phyloP scores from a whole-genome alignment of 208 protist species.

The Trypanosoma grayi region DNA sequence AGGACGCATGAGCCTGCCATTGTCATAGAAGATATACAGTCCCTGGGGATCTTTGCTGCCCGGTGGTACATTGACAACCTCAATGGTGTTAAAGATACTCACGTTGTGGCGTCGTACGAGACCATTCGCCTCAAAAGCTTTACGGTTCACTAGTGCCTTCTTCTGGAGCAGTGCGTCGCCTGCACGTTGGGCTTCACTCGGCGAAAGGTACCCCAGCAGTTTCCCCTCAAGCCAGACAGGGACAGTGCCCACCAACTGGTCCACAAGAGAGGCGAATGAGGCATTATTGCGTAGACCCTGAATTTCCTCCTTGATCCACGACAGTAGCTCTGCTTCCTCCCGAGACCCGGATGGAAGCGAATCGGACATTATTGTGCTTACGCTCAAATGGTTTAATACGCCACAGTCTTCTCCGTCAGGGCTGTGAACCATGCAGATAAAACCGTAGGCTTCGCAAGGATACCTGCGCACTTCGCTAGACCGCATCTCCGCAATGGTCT shows the following conservation, averaged over 20 bases:
- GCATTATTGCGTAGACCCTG: constrained; percentile 40
- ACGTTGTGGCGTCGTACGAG: constrained; percentile 55
- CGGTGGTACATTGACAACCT: constrained; percentile 77
- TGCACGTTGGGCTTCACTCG: constrained; percentile 44
- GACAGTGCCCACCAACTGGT: constrained; percentile 61
- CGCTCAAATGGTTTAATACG: constrained; percentile 98
- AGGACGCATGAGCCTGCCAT: constrained; percentile 95
- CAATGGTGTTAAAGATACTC: constrained; percentile 56
- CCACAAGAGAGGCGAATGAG: constrained; percentile 29
- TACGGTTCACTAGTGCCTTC: constrained; percentile 49
- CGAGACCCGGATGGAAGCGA: constrained; percentile 25
- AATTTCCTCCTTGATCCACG: constrained; percentile 43
- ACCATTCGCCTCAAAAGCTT: constrained; percentile 57
- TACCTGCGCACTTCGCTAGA: constrained; percentile 98
- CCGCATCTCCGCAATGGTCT: constrained; percentile 98
- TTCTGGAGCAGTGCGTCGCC: constrained; percentile 36
- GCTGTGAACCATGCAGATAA: constrained; percentile 99
- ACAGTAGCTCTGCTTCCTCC: constrained; percentile 31
- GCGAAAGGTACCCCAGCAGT: constrained; percentile 80
- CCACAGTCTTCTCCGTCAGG: constrained; percentile 99
- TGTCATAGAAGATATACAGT: constrained; percentile 91
- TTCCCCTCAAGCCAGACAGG: constrained; percentile 93
- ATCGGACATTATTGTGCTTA: constrained; percentile 75
- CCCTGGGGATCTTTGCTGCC: constrained; percentile 68
- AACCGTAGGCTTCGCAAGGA: constrained; percentile 98